Evolutionary conservation across 768 basidiomycete species (phyloP), one percentile per base, ranked within the genome.

Genomic region (Dacryopinax primogenitus): DNA sequence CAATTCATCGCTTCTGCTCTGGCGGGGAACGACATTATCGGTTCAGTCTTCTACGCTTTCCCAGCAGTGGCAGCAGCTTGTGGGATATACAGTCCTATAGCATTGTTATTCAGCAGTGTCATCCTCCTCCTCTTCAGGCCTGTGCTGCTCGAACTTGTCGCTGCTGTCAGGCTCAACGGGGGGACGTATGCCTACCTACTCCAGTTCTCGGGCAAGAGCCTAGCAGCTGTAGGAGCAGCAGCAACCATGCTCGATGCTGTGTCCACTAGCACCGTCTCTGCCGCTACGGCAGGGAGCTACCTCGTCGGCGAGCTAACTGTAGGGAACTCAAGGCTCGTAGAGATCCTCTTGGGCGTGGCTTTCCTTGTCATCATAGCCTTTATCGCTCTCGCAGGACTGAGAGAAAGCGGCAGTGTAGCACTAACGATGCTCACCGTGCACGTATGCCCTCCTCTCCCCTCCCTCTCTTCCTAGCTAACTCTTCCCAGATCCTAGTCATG

Each of bases 71-170:
- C 84, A 23, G 81, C 78, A 0, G 80, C 83, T 21, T 78, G 82
- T 1, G 80, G 83, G 21, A 77, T 88, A n/a, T 87, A 84, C 70
- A 87, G 86, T 1, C 86, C 87, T 0, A 80, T 90, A 41, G 83
- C 86, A 7, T 75, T 90, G 65, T 79, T 86, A 36, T 69, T 85
- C 28, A 85, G 88, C 0, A 82, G 83, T 0, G 72, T 84, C 33
- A 78, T 85, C 0, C 71, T 87, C 1, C 86, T 85, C 69, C 71
- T 89, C 26, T 90, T 86, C 85, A 81, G 86, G 13, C 87, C 87
- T 1, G 80, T 90, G 51, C 84, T 90, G 82, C 80, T 82, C 68
- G 88, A 89, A 70, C 73, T 90, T 9, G 86, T 80, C 0, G 83
- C 84, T 2, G 86, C 87, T 1, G 73, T 89, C 1, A 84, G 86